Conservation (phyloP, 169 alveolate genomes). For the Eimeria necatrix region DNA sequence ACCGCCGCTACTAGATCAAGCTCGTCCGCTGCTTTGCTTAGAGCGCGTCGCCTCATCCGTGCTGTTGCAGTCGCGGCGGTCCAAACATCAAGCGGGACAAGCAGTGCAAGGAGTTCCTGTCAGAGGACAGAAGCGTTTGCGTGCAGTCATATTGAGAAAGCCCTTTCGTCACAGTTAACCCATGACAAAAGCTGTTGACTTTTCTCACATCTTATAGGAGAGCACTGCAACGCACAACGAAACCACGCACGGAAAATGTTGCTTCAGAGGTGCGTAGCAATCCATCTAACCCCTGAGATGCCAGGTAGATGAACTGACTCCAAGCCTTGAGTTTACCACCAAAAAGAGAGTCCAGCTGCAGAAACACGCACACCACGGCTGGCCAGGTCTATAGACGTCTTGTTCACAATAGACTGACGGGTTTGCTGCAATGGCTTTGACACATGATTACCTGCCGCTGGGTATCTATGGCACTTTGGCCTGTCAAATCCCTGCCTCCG, state of each 20-base stretch:
- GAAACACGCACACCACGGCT: background rate
- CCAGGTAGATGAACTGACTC: slow-evolving; percentile 63
- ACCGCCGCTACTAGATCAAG: slow-evolving; percentile 68
- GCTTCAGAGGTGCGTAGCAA: slow-evolving; percentile 66
- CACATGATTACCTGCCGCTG: slow-evolving; percentile 59
- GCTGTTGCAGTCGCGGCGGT: slow-evolving; percentile 34
- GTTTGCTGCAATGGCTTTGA: background rate
- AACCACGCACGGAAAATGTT: slow-evolving; percentile 46
- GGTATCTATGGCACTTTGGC: slow-evolving; percentile 58
- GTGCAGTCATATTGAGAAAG: no score
- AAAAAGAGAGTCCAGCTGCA: slow-evolving; percentile 71
- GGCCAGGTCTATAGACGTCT: background rate
- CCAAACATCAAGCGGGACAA: slow-evolving; percentile 59
- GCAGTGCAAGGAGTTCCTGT: slow-evolving; percentile 56
- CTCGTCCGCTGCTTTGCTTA: slow-evolving; percentile 68
- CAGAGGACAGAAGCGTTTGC: background rate
- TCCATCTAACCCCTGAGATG: slow-evolving; percentile 68
- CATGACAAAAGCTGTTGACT: no score
- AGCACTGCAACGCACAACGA: background rate
- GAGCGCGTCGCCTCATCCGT: slow-evolving; percentile 29
- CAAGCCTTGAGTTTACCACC: slow-evolving; percentile 66
- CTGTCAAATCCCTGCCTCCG: slow-evolving; percentile 59
- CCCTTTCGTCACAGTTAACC: no score
- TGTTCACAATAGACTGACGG: background rate
- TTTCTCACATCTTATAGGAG: no score